phyloP scores from a whole-genome alignment of 1,284 basidiomycete genomes.

The Fomitopsis pinicola region DNA sequence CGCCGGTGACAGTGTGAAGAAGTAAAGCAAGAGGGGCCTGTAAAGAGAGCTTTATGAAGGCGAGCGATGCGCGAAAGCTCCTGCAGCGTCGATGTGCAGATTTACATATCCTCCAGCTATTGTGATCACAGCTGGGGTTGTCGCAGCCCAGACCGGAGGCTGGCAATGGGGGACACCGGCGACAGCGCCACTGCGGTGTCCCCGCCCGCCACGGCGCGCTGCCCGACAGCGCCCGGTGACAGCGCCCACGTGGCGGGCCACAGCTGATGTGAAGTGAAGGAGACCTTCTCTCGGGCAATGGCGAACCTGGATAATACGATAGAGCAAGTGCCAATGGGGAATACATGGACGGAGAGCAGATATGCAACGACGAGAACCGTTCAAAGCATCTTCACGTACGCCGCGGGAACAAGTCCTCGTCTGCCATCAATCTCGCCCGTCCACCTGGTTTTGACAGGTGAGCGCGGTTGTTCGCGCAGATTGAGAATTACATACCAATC shows the following conservation, averaged over 20 bases:
- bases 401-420: slow-evolving; percentile 67
- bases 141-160: not conserved
- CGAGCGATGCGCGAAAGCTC: slow-evolving; percentile 1
- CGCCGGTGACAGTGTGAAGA: slow-evolving; percentile 4
- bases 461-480: not conserved
- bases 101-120: not conserved
- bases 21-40: not conserved
- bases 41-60: not conserved
- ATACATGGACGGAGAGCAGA: not conserved
- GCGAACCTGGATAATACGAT: not conserved
- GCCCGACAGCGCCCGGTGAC: not conserved
- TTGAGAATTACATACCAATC: slow-evolving; percentile 54
- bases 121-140: not conserved
- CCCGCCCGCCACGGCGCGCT: not conserved
- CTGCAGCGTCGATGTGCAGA: not conserved
- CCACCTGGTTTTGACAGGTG: slow-evolving; percentile 50
- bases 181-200: not conserved
- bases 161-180: not conserved
- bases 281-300: not conserved
- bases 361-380: no score
- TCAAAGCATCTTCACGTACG: slow-evolving; percentile 60
- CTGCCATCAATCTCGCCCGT: slow-evolving; percentile 62
- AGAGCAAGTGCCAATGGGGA: not conserved
- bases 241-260: not conserved
- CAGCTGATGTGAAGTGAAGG: not conserved